A percentile compares a stretch with the other conserved stretches of the same genome.
These are phyloP conservation scores for Rhodotorula kratochvilovae DNA, from an alignment of 768 basidiomycete genomes.

Conservation along the genomic window DNA sequence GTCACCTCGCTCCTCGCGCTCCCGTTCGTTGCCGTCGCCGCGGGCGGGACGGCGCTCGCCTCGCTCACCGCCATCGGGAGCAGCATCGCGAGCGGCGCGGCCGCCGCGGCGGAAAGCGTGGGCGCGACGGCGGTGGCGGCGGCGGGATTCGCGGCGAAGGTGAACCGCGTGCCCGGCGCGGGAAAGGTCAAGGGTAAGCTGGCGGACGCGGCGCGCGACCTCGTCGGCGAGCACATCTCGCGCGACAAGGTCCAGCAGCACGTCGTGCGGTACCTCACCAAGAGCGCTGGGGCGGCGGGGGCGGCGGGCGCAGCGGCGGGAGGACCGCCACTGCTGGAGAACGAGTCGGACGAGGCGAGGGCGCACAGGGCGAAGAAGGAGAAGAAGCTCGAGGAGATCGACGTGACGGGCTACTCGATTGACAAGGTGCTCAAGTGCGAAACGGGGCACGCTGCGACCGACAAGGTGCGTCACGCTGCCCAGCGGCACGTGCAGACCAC, in stretches of 20 bases:
- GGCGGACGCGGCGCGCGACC: slow-evolving; percentile 30
- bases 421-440: slow-evolving; percentile 35
- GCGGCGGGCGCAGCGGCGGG: not conserved
- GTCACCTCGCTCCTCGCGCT: slow-evolving; percentile 31
- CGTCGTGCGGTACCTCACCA: slow-evolving; percentile 30
- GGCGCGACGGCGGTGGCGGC: slow-evolving; percentile 1
- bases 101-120: not conserved
- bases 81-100: slow-evolving; percentile 6
- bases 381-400: slow-evolving; percentile 32
- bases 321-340: not conserved
- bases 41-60: slow-evolving; percentile 30
- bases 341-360: slow-evolving; percentile 1
- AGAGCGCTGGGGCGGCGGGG: not conserved
- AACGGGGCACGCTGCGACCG: slow-evolving; percentile 10
- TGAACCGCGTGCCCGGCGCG: slow-evolving; percentile 18
- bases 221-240: slow-evolving; percentile 12
- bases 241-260: slow-evolving; percentile 13
- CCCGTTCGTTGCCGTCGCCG: slow-evolving; percentile 32
- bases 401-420: slow-evolving; percentile 30
- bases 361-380: slow-evolving; percentile 5
- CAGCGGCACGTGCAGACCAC: too few species aligned
- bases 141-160: slow-evolving; percentile 18
- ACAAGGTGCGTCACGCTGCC: slow-evolving; percentile 26
- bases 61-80: slow-evolving; percentile 26
- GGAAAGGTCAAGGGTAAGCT: slow-evolving; percentile 21